These are phyloP conservation scores for Magnaporthales sp. DNA, from an alignment of 2,329 filamentous ascomycete genomes.

Conservation along the genomic window DNA sequence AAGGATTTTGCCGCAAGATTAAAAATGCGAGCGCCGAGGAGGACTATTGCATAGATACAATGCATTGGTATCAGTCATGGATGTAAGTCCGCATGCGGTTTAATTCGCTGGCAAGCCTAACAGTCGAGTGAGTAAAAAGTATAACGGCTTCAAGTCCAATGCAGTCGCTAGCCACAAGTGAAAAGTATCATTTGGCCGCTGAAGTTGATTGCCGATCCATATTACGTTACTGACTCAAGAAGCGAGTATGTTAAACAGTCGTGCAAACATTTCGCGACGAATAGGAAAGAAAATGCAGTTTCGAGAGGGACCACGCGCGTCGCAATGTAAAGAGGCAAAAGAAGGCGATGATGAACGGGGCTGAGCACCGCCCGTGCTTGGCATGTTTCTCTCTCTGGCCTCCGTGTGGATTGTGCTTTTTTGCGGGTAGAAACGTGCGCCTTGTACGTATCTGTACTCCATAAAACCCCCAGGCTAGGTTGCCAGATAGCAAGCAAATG, in stretches of 20 bases:
- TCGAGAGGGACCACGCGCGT: neutral
- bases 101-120: neutral
- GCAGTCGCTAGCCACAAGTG: neutral
- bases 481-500: neutral
- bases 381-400: neutral
- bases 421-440: neutral
- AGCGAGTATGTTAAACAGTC: neutral
- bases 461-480: neutral
- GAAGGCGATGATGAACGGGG: neutral
- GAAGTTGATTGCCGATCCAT: neutral
- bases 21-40: neutral
- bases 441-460: neutral
- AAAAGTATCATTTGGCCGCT: neutral
- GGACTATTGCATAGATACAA: neutral
- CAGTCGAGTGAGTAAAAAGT: neutral
- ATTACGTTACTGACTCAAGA: neutral
- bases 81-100: too few relatives aligned
- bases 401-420: neutral
- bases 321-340: neutral
- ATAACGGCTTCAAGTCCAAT: neutral
- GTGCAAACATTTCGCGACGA: neutral
- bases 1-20: neutral
- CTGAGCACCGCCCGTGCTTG: neutral
- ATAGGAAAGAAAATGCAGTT: neutral
- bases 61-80: neutral